Conservation (phyloP, 1,284 basidiomycete genomes). For the Naganishia albida region DNA sequence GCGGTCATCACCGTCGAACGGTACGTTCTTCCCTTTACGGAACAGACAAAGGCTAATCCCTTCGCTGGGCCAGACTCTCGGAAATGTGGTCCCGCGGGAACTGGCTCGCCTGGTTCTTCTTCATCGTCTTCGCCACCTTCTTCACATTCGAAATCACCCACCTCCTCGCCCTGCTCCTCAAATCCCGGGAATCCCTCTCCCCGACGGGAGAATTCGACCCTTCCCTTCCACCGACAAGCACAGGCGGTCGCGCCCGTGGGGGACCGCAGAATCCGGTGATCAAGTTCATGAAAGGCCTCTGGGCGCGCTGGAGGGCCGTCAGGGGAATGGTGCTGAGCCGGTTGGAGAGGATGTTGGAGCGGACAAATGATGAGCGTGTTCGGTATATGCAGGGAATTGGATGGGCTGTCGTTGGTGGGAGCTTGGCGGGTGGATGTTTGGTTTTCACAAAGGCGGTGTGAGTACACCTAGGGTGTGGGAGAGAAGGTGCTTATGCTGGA, state of each 20-base stretch:
- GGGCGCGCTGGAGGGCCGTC: constrained; percentile 54
- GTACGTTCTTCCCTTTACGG: constrained; percentile 34
- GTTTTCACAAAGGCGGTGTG: constrained; percentile 88
- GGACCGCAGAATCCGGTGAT: constrained; percentile 35
- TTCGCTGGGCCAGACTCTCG: constrained; percentile 60
- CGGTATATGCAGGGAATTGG: constrained; percentile 86
- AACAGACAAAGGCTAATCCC: too few species aligned
- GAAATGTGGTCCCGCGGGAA: constrained; percentile 76
- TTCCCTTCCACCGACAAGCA: constrained; percentile 41
- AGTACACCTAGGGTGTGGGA: constrained; percentile 44
- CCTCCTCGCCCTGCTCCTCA: constrained; percentile 45
- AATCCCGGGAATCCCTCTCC: constrained; percentile 50
- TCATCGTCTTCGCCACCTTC: constrained; percentile 70
- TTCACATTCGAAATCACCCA: constrained; percentile 61
- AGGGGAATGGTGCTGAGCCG: constrained; percentile 63
- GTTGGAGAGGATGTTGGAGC: constrained; percentile 72
- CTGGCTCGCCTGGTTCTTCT: constrained; percentile 85
- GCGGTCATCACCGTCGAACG: constrained; percentile 58
- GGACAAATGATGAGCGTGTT: constrained; percentile 76
- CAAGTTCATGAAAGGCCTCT: constrained; percentile 28
- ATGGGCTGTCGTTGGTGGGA: constrained; percentile 87
- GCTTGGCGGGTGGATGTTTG: constrained; percentile 80
- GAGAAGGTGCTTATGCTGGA: not conserved
- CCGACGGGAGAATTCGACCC: constrained; percentile 63
- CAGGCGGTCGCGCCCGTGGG: constrained; percentile 26